These are phyloP conservation scores for Phylloporus sp. DNA, from an alignment of 1,284 basidiomycete species.

Conservation along the genomic window DNA sequence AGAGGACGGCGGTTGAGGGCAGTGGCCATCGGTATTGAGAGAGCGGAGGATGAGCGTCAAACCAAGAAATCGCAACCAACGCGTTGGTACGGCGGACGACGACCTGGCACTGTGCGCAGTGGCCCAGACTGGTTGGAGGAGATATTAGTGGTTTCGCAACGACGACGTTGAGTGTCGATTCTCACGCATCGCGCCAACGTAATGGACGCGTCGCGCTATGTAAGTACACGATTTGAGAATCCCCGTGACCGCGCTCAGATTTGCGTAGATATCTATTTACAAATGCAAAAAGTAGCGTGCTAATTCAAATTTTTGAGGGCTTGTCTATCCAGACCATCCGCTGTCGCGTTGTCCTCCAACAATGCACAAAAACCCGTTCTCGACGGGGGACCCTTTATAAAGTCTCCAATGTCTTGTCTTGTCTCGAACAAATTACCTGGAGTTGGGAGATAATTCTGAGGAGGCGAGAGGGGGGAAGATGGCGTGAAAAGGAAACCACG, in stretches of 20 bases:
- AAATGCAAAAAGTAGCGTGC: conserved; percentile 13
- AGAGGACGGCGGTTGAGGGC: conserved; percentile 53
- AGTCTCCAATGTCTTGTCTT: conserved; percentile 26
- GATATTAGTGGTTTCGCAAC: conserved; percentile 17
- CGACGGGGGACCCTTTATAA: conserved; percentile 3
- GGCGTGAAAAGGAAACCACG: conserved; percentile 73
- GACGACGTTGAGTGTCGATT: conserved; percentile 21
- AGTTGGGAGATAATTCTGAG: conserved; percentile 52
- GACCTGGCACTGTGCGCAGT: background rate
- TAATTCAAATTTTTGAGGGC: conserved; percentile 40
- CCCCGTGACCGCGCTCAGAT: background rate
- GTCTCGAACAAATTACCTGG: conserved; percentile 30
- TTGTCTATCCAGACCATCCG: conserved; percentile 32
- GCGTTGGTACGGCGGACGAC: conserved; percentile 7
- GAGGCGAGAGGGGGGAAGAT: conserved; percentile 64
- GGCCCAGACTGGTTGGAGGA: conserved; percentile 9
- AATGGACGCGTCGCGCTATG: conserved; percentile 27
- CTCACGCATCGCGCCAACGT: conserved; percentile 39
- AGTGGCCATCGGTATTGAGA: conserved; percentile 45
- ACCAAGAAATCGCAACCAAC: conserved; percentile 11
- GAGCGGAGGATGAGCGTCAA: background rate
- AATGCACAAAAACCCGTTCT: conserved; percentile 21
- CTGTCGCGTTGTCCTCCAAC: conserved; percentile 17
- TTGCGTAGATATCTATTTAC: background rate
- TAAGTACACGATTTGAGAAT: background rate